phyloP scores from a whole-genome alignment of 768 basidiomycete species.

The Hirschioporus abietinus region DNA sequence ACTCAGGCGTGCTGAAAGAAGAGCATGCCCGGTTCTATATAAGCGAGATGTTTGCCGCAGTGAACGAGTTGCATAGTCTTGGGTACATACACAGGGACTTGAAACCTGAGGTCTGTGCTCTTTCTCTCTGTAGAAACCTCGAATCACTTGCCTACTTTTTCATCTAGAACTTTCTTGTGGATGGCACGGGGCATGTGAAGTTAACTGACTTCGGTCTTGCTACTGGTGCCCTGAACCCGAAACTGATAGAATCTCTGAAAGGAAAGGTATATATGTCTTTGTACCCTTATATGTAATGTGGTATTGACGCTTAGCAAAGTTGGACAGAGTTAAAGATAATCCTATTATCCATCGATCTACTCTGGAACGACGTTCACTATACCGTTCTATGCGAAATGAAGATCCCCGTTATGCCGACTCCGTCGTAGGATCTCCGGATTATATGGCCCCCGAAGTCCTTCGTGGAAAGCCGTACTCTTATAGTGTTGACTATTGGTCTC shows the following conservation, averaged over 20 bases:
- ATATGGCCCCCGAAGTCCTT: conserved; percentile 96
- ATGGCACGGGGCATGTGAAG: conserved; percentile 94
- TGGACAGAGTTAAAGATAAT: conserved; percentile 95
- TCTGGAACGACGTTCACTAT: conserved; percentile 90
- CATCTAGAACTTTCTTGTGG: conserved; percentile 89
- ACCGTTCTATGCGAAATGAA: conserved; percentile 84
- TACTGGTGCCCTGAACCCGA: conserved; percentile 92
- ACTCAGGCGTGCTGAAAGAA: conserved; percentile 95
- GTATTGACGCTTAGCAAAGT: conserved; percentile 37
- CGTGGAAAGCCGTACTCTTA: conserved; percentile 93
- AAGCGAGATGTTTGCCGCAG: conserved; percentile 94
- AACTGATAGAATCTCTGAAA: conserved; percentile 90
- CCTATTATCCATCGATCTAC: conserved; percentile 88
- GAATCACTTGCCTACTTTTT: conserved; percentile 1
- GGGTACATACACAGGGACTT: conserved; percentile 98
- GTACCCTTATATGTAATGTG: background rate
- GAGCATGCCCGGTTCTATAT: conserved; percentile 97
- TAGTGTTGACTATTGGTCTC: conserved; percentile 97
- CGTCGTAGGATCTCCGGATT: conserved; percentile 96
- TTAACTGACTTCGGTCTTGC: conserved; percentile 97
- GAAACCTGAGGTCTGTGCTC: conserved; percentile 79
- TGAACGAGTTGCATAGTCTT: conserved; percentile 91
- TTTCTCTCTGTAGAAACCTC: background rate
- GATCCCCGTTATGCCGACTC: conserved; percentile 95
- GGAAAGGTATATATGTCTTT: conserved; percentile 56